Base-by-base conservation (phyloP, 257 asterid species). In the Solanum appendiculatum region DNA sequence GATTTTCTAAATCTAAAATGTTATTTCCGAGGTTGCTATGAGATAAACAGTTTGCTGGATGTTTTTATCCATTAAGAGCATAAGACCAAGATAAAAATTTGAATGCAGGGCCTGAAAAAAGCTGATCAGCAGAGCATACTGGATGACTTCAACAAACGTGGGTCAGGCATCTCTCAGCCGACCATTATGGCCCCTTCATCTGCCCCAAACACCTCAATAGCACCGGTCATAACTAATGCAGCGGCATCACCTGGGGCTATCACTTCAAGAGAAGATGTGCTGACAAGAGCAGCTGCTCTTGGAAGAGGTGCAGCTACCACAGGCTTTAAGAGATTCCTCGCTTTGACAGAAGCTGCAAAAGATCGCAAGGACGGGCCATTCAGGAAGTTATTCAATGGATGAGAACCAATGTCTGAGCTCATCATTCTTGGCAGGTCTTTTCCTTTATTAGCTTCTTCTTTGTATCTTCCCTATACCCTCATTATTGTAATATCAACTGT, bases 301-400 rank as follows among this genome's bases (percentile, higher is more conserved):
- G 99, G 99, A 23, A 92, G 99, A 93, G 99, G 98, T 37, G 98
- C 98, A 15, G 98, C 98, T 88, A 95, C 99, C 1, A 97, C 97
- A 16, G 99, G 99, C 54, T 93, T 97, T 82, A 93, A 96, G 87
- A 93, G 98, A 90, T 92, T 97, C 92, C 95, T 96, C 31, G 99
- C 99, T 31, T 88, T 97, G 86, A 97, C 99, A 1, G 98, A 97
- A 89, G 95, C 98, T 34, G 96, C 97, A 78, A 97, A 95, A 87
- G 98, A 97, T 86, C 94, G 99, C 31, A 97, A 93, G 89, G 99
- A 97, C 74, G 99, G 99, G 42, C 93, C 99, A 5, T 93, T 97
- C 86, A 90, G 99, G 89, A 97, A 95, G 93, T 97, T 97, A 87
- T 97, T 97, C 92, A 94, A 89, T n/a, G 94, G 96, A 89, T 95